These are phyloP conservation scores for Acrodontium crateriforme DNA, from an alignment of 2,329 filamentous ascomycete species.

Conservation along the genomic window DNA sequence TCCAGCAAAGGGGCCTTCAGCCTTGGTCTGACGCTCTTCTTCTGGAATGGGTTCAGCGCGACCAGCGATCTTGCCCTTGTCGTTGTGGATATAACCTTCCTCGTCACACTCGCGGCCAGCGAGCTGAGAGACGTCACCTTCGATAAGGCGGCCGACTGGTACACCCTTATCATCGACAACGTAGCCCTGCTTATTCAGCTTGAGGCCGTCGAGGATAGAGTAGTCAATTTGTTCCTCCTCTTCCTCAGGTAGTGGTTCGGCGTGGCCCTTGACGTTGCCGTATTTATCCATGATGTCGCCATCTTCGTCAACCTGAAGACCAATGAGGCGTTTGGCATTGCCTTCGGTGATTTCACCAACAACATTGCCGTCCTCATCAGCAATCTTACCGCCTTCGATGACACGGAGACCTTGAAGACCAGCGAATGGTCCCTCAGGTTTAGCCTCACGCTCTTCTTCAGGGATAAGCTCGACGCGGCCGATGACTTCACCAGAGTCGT, in stretches of 20 bases:
- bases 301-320: slow-evolving; percentile 47
- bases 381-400: slow-evolving; percentile 33
- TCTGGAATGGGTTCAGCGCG: slow-evolving; percentile 43
- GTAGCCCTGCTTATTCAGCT: slow-evolving; percentile 50
- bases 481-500: slow-evolving; percentile 57
- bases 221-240: slow-evolving; percentile 42
- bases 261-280: slow-evolving; percentile 48
- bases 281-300: slow-evolving; percentile 49
- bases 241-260: slow-evolving; percentile 38
- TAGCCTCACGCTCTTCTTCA: slow-evolving; percentile 45
- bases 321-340: slow-evolving; percentile 45
- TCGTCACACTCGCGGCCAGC: slow-evolving; percentile 49
- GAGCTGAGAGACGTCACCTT: slow-evolving; percentile 42
- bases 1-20: slow-evolving; percentile 45
- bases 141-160: slow-evolving; percentile 43
- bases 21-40: slow-evolving; percentile 34
- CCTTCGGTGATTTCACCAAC: slow-evolving; percentile 43
- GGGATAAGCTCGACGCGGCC: slow-evolving; percentile 55
- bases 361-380: slow-evolving; percentile 37
- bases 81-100: slow-evolving; percentile 50
- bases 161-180: slow-evolving; percentile 46
- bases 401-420: slow-evolving; percentile 36
- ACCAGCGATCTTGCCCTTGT: slow-evolving; percentile 47
- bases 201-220: slow-evolving; percentile 47
- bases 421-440: slow-evolving; percentile 37